Base-by-base conservation (phyloP, 1,139 yeast species). In the Blastobotrys malaysiensis region DNA sequence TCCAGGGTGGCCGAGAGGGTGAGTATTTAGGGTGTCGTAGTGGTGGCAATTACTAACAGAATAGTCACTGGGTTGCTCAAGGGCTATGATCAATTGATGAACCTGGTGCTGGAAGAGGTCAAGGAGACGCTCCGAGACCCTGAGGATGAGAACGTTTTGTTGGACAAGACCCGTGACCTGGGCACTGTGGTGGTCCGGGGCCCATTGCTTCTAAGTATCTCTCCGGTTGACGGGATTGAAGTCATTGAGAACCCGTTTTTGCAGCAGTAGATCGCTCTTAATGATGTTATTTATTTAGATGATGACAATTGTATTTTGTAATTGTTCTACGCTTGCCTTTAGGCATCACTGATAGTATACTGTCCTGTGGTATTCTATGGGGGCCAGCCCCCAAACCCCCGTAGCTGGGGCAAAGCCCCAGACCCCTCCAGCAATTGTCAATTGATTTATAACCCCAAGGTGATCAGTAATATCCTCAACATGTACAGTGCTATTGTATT, bases 71-170 rank as follows among this genome's bases (percentile, higher is more conserved):
- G 99, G 21, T 73, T 75, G 0, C 78, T 93, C 63, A 88, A 87
- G 65, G 98, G 99, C 18, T 90, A 80, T 68, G 99, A 93, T 69
- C 95, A 88, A 69, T 78, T 90, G 70, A 86, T 91, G 95, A 93
- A 93, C 72, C 77, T 93, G 63, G 98, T 93, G 7, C 78, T 93
- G 62, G 97, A 90, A 64, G 84, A 90, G 48, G 91, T 88, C 11
- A 78, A 78, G 49, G 97, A 93, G 69, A 61, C 67, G 1, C 57
- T 67, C 36, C 59, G 66, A 49, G 90, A 85, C 59, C 80, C 84
- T 16, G 84, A 82, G 52, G 89, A 84, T 59, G 83, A 77, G 27
- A 77, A 80, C 6, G 72, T 73, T 9, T 67, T 74, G 13, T 69
- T 75, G 52, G 76, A 76, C 45, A 74, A 73, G 43, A 83, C 87